These are phyloP conservation scores for Candida qinlingensis DNA, from an alignment of 805 yeast species.

Conservation along the genomic window DNA sequence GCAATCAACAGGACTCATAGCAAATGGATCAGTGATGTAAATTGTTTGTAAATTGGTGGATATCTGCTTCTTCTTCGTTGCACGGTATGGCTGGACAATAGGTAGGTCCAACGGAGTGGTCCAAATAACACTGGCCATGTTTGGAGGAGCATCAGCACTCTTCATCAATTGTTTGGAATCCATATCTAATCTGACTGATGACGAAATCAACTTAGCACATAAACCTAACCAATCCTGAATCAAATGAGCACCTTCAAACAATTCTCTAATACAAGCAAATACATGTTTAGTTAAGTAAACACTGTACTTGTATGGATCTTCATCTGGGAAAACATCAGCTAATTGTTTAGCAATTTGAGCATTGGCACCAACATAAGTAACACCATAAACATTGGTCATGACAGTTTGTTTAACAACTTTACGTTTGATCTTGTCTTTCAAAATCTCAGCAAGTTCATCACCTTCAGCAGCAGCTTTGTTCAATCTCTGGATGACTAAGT, in stretches of 20 bases:
- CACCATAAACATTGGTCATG: conserved; percentile 98
- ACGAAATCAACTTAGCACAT: conserved; percentile 74
- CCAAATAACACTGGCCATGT: conserved; percentile 91
- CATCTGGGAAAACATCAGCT: conserved; percentile 49
- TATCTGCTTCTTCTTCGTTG: conserved; percentile 56
- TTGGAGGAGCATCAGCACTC: conserved; percentile 46
- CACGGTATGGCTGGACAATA: conserved; percentile 94
- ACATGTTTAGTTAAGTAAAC: conserved; percentile 73
- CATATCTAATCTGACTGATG: conserved; percentile 66
- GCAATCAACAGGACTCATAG: conserved; percentile 74
- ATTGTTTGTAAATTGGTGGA: conserved; percentile 84
- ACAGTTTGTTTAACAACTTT: conserved; percentile 95
- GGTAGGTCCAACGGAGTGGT: conserved; percentile 95
- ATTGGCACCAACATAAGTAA: conserved; percentile 88
- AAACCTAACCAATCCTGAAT: conserved; percentile 96
- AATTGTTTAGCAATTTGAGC: conserved; percentile 81
- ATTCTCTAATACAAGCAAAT: conserved; percentile 75
- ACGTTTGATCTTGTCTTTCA: conserved; percentile 61
- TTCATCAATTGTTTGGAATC: conserved; percentile 37
- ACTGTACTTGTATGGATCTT: conserved; percentile 42
- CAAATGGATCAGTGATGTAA: conserved; percentile 83
- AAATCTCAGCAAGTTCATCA: conserved; percentile 41
- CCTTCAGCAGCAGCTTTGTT: conserved; percentile 49
- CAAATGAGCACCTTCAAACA: conserved; percentile 87
- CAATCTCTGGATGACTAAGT: conserved; percentile 51